A percentile compares a stretch with the other conserved stretches of the same genome.
phyloP scores from a whole-genome alignment of 208 protist genomes.

The Crithidia mellificae region DNA sequence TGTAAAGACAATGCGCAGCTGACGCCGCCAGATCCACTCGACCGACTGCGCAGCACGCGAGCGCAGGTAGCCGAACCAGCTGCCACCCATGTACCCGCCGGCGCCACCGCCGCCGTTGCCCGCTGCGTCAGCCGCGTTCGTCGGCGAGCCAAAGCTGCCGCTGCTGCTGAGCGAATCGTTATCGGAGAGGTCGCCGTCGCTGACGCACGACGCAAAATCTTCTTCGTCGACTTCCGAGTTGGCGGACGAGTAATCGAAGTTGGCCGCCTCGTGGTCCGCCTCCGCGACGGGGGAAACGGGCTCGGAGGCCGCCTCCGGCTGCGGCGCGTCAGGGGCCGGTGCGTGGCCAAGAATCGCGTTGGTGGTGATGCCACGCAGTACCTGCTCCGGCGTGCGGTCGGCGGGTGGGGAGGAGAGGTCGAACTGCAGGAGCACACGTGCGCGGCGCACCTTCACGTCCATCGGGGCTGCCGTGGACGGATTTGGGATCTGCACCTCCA shows the following conservation, averaged over 20 bases:
- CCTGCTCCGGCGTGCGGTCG: slow-evolving; percentile 52
- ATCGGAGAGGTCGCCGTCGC: slow-evolving; percentile 48
- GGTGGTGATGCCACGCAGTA: slow-evolving; percentile 55
- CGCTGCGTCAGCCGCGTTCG: slow-evolving; percentile 2
- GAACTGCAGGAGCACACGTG: slow-evolving; percentile 38
- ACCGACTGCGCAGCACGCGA: slow-evolving; percentile 48
- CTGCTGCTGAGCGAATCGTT: slow-evolving; percentile 22
- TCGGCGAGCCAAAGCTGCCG: slow-evolving; percentile 27
- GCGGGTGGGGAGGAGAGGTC: slow-evolving; percentile 24
- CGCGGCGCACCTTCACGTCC: slow-evolving; percentile 34
- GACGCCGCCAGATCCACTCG: slow-evolving; percentile 69
- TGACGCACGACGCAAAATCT: slow-evolving; percentile 71
- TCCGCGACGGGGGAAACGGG: slow-evolving; percentile 17
- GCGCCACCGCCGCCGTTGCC: background rate
- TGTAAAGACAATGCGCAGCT: slow-evolving; percentile 50
- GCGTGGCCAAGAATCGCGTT: slow-evolving; percentile 54
- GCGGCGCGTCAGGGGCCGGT: background rate
- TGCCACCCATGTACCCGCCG: slow-evolving; percentile 4
- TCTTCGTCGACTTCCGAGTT: slow-evolving; percentile 28
- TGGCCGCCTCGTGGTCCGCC: slow-evolving; percentile 1
- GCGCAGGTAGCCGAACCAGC: slow-evolving; percentile 56
- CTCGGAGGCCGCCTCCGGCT: slow-evolving; percentile 22
- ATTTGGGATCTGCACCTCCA: slow-evolving; percentile 72
- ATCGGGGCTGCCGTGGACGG: slow-evolving; percentile 54
- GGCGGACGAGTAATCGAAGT: slow-evolving; percentile 17